Percentiles rank a stretch among this genome's conserved stretches.
Conservation (phyloP, 2,329 filamentous ascomycete genomes). For the Alternaria consortialis region DNA sequence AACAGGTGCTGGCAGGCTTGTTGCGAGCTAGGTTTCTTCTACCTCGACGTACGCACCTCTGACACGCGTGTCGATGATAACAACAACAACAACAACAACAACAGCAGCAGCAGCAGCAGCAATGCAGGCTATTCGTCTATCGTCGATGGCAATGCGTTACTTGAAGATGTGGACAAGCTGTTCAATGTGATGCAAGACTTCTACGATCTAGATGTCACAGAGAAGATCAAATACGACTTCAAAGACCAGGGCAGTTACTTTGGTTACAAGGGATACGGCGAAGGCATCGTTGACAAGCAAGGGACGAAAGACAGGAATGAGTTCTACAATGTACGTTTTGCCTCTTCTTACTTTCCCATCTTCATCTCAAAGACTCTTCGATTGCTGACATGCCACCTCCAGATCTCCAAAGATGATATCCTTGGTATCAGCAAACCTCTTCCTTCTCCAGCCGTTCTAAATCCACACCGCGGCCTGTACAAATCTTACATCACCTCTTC, state of each 20-base stretch:
- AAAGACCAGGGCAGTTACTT: conserved; percentile 61
- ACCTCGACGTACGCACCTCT: conserved; percentile 57
- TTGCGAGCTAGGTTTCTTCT: conserved; percentile 65
- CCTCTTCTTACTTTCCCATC: background rate
- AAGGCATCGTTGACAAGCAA: conserved; percentile 56
- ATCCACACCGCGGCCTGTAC: conserved; percentile 48
- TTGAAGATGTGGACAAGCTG: conserved; percentile 56
- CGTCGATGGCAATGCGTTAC: conserved; percentile 51
- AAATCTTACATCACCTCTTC: conserved; percentile 56
- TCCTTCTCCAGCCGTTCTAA: conserved; percentile 56
- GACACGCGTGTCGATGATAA: background rate
- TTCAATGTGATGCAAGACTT: conserved; percentile 58
- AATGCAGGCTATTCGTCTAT: background rate
- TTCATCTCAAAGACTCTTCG: background rate
- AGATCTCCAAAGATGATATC: conserved; percentile 64
- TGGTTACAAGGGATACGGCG: conserved; percentile 60
- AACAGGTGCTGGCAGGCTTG: conserved; percentile 54
- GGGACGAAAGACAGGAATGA: conserved; percentile 63
- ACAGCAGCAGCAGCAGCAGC: no score
- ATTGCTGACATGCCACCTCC: background rate
- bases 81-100: background rate
- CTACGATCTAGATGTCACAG: conserved; percentile 59
- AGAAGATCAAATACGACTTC: conserved; percentile 66
- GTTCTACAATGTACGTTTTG: conserved; percentile 61
- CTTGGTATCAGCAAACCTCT: conserved; percentile 51